Conservation (phyloP, 2,329 filamentous ascomycete species). For the Xylariaceae sp. region DNA sequence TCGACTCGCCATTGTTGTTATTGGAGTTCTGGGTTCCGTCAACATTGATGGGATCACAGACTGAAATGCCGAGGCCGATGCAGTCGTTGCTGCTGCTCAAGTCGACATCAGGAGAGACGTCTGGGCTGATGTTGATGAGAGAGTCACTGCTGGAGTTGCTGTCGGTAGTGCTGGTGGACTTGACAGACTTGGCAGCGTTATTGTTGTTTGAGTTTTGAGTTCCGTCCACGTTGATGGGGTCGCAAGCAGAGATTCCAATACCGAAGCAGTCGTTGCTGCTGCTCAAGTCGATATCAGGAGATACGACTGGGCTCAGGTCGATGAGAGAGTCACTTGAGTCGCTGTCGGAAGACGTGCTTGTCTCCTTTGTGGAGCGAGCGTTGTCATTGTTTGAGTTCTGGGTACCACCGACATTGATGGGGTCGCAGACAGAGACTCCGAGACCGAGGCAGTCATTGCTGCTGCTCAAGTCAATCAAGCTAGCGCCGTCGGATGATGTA, state of each 20-base stretch:
- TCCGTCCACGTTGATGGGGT: constrained; percentile 22
- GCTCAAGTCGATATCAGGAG: constrained; percentile 12
- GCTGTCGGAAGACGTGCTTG: too few relatives aligned
- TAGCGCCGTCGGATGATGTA: neutral
- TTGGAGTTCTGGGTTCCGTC: constrained; percentile 8
- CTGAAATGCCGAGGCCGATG: constrained; percentile 21
- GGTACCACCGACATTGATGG: constrained; percentile 22
- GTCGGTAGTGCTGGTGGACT: neutral
- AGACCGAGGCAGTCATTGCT: constrained; percentile 19
- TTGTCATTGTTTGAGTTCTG: constrained; percentile 16
- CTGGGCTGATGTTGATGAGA: constrained; percentile 18
- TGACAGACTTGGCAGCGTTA: neutral
- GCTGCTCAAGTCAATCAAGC: constrained; percentile 5
- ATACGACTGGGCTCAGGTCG: constrained; percentile 14
- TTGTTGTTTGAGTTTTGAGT: constrained; percentile 10
- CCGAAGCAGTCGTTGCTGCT: constrained; percentile 21
- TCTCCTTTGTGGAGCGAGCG: neutral
- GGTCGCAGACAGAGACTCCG: constrained; percentile 24
- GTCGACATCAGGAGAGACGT: constrained; percentile 9
- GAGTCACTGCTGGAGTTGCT: neutral
- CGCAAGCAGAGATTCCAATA: constrained; percentile 22
- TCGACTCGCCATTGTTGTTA: neutral
- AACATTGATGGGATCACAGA: constrained; percentile 24
- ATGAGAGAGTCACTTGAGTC: constrained; percentile 12
- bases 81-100: constrained; percentile 20